These are phyloP conservation scores for Aspergillus aculeatus DNA, from an alignment of 2,329 filamentous ascomycete genomes.

Conservation along the genomic window DNA sequence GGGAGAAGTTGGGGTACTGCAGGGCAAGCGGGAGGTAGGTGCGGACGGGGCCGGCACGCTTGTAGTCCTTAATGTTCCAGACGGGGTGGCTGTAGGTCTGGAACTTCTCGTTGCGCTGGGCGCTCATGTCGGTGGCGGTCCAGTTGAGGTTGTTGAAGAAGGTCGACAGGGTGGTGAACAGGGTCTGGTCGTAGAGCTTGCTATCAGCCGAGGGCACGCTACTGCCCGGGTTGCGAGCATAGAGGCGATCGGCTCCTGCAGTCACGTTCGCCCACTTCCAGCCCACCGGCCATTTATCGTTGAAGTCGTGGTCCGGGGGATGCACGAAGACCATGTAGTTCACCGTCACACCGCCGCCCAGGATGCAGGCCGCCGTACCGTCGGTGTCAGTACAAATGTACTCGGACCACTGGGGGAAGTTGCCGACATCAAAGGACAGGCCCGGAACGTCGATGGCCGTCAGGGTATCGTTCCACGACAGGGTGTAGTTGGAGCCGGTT, in stretches of 20 bases:
- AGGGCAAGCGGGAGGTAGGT: constrained; percentile 68
- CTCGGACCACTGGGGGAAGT: neutral
- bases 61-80: constrained; percentile 66
- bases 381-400: constrained; percentile 1
- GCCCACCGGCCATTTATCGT: constrained; percentile 68
- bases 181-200: constrained; percentile 64
- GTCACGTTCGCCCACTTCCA: constrained; percentile 67
- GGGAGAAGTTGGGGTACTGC: constrained; percentile 62
- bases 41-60: constrained; percentile 67
- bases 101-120: constrained; percentile 63
- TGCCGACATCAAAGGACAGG: constrained; percentile 25
- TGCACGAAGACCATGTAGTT: constrained; percentile 32
- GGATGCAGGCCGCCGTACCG: constrained; percentile 25
- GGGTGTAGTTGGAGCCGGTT: constrained; percentile 25
- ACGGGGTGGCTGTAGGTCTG: constrained; percentile 62
- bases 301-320: constrained; percentile 64
- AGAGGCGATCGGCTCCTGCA: constrained; percentile 60
- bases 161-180: constrained; percentile 61
- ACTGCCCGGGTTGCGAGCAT: constrained; percentile 69
- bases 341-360: constrained; percentile 29
- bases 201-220: constrained; percentile 65
- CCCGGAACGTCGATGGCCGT: constrained; percentile 30
- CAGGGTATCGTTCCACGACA: constrained; percentile 22
- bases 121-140: constrained; percentile 61
- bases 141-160: constrained; percentile 63